A percentile compares a stretch with the other conserved stretches of the same genome.
phyloP scores from a whole-genome alignment of 345 rosid species.

The Euclidium syriacum region DNA sequence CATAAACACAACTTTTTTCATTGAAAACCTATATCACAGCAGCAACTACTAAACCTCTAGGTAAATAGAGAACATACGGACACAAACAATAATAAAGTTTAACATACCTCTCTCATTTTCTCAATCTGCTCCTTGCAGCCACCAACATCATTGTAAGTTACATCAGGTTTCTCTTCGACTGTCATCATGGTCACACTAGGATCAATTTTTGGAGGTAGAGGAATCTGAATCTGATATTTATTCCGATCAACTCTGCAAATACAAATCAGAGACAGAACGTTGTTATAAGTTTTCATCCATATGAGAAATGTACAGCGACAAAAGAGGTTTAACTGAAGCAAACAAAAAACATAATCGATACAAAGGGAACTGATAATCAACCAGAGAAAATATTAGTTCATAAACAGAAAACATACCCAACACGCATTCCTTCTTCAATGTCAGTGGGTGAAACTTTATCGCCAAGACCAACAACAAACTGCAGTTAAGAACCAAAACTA shows the following conservation, averaged over 20 bases:
- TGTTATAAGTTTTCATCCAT: background rate
- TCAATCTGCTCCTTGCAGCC: slow-evolving; percentile 99
- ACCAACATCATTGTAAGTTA: slow-evolving; percentile 95
- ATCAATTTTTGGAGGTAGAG: slow-evolving; percentile 97
- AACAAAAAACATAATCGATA: background rate
- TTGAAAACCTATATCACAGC: background rate
- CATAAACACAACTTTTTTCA: background rate
- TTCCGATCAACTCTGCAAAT: slow-evolving; percentile 87
- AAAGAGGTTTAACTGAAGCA: background rate
- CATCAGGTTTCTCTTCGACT: slow-evolving; percentile 97
- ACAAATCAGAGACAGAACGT: background rate
- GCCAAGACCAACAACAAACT: slow-evolving; percentile 98
- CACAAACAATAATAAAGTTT: background rate
- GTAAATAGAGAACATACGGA: background rate
- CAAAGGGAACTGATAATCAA: background rate
- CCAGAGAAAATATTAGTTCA: background rate
- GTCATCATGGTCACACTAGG: slow-evolving; percentile 99
- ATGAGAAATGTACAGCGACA: background rate
- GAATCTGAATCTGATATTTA: slow-evolving; percentile 96
- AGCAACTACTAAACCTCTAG: background rate
- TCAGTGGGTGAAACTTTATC: slow-evolving; percentile 98
- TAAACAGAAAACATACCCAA: slow-evolving; percentile 56
- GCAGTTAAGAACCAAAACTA: slow-evolving; percentile 7
- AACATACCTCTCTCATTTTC: slow-evolving; percentile 86
- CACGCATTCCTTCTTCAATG: slow-evolving; percentile 99